Evolutionary conservation across 1,139 yeast species (phyloP).

Genomic region (Entelexis sorbosivorans): DNA sequence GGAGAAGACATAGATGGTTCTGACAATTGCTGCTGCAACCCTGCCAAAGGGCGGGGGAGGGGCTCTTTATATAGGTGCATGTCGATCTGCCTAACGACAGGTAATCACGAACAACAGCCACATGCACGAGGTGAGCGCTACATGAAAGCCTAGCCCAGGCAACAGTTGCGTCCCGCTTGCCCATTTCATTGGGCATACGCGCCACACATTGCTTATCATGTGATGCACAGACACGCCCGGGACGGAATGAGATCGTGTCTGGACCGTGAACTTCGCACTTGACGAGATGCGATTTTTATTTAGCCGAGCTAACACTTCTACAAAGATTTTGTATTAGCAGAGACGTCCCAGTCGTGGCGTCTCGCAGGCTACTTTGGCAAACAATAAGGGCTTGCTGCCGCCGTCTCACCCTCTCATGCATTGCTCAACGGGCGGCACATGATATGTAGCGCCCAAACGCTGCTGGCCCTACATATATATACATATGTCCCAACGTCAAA

Average conservation of each 20-base stretch:
- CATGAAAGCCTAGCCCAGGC: slow-evolving; percentile 1
- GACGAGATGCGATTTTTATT: too few relatives aligned
- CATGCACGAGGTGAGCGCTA: neutral
- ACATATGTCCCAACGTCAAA: neutral
- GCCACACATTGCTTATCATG: slow-evolving; percentile 1
- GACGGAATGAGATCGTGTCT: neutral
- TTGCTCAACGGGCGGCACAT: slow-evolving; percentile 1
- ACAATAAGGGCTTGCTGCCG: too few relatives aligned
- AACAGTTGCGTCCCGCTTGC: neutral
- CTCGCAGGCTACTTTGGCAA: too few relatives aligned
- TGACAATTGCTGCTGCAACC: neutral
- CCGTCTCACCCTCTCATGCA: neutral
- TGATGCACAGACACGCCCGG: neutral
- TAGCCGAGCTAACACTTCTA: too few relatives aligned
- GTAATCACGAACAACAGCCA: slow-evolving; percentile 7
- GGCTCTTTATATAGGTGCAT: slow-evolving; percentile 3
- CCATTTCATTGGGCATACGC: neutral
- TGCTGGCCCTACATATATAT: neutral
- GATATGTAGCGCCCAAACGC: neutral
- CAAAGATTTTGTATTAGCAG: too few relatives aligned
- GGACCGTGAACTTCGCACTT: neutral
- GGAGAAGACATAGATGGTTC: slow-evolving; percentile 16
- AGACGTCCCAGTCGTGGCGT: too few relatives aligned
- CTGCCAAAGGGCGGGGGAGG: neutral
- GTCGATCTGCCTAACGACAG: neutral